Base-by-base conservation (phyloP, 106 monocot genomes). In the Acorus calamus region DNA sequence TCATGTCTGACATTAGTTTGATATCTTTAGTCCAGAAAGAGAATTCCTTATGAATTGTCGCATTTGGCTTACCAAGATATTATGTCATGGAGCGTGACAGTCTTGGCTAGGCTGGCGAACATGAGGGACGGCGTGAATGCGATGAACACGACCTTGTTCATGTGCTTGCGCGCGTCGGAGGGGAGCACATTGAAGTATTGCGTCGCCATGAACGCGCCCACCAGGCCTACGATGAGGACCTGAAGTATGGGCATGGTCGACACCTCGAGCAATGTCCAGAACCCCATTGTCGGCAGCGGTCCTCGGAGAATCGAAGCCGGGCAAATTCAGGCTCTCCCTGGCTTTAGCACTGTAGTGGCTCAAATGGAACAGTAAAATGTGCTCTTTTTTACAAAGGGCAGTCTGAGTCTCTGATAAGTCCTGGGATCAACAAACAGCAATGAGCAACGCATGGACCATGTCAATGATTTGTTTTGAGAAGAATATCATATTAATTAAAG, bases 131-230 rank as follows among this genome's bases (percentile, higher is more conserved):
- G 77, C 4, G 77, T 67, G 55, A 87, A 87, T n/a, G 75, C 87
- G 14, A 70, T 49, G 68, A 68, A 83, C 6, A 87, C 80, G 7
- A 87, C 89, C 86, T 86, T 83, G 78, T 91, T 91, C 49, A 86
- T 56, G 66, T 80, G 56, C 60, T 62, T 79, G 8, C 73, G 73
- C 49, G 79, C 76, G 58, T 66, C 61, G 43, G 63, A 10, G 0
- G 83, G 12, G 53, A 91, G 75, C 10, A 91, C 46, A 42, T 61
- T 80, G 63, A 45, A 14, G 49, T 71, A 65, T 48, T 70, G 65
- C 6, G 64, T 54, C 6, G 90, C 86, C 0, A 91, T 80, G 56
- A 81, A 76, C 5, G 86, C 86, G 8, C 91, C 91, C 8, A 91
- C 66, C 2, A 76, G 75, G 57, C 83, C 86, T 44, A 91, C 59